Percentiles rank a stretch among this genome's conserved stretches.
These are phyloP conservation scores for Dysphania ambrosioides DNA, from an alignment of 148 eudicot species.

Conservation along the genomic window DNA sequence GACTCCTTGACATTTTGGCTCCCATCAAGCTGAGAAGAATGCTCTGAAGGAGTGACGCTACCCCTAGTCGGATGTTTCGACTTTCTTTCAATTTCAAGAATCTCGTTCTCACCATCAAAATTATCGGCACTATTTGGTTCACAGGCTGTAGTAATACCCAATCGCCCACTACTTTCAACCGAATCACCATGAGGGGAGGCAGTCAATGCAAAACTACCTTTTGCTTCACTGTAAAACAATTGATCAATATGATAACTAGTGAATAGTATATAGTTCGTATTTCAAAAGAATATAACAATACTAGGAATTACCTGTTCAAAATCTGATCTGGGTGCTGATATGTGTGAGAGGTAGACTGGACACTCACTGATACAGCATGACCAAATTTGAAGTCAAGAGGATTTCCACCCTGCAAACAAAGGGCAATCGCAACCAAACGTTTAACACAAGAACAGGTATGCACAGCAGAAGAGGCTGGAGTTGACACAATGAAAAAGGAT, in stretches of 20 bases:
- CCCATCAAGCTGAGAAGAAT: conserved; percentile 54
- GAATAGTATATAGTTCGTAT: background rate
- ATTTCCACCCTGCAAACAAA: conserved; percentile 75
- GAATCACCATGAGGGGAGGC: conserved; percentile 93
- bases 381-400: conserved; percentile 83
- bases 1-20: conserved; percentile 48
- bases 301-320: conserved; percentile 51
- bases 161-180: conserved; percentile 88
- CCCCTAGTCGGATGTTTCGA: conserved; percentile 38
- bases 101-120: conserved; percentile 71
- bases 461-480: conserved; percentile 13
- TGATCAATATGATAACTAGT: conserved; percentile 8
- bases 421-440: background rate
- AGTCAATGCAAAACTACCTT: conserved; percentile 74
- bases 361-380: conserved; percentile 61
- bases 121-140: conserved; percentile 96
- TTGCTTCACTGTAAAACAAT: conserved; percentile 66
- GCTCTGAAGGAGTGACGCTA: conserved; percentile 48
- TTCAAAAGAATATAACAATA: background rate
- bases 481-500: background rate
- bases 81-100: conserved; percentile 48
- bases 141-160: conserved; percentile 49
- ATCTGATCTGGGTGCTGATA: conserved; percentile 61
- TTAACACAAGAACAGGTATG: background rate
- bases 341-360: conserved; percentile 74